Percentiles rank a stretch among this genome's conserved stretches.
Conservation (phyloP, 1,284 basidiomycete species). For the Trametes sp. region DNA sequence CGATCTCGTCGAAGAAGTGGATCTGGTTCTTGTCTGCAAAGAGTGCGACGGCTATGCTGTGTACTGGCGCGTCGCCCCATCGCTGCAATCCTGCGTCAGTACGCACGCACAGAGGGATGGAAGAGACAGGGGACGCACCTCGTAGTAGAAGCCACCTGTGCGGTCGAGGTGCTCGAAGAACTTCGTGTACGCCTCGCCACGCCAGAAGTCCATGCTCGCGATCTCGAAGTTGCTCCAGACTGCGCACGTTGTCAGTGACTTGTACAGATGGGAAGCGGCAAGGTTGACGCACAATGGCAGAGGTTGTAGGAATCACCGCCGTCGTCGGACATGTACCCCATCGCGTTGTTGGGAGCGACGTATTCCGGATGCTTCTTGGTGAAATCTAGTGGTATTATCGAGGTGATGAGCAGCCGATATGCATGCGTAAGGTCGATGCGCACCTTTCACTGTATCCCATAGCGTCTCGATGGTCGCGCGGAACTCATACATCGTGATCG, state of each 20-base stretch:
- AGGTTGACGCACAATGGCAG: conserved; percentile 67
- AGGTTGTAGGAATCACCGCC: conserved; percentile 71
- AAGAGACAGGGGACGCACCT: conserved; percentile 50
- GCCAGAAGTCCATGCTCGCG: conserved; percentile 69
- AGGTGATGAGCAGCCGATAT: not conserved
- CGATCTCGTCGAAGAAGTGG: conserved; percentile 74
- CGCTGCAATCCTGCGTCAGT: conserved; percentile 44
- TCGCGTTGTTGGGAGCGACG: conserved; percentile 69
- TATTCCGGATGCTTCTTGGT: conserved; percentile 65
- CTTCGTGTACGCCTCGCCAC: conserved; percentile 67
- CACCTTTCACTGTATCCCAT: conserved; percentile 67
- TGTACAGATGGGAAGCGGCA: not conserved
- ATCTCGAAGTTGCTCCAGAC: conserved; percentile 87
- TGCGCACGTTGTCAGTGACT: conserved; percentile 30
- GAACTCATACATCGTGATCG: conserved; percentile 81
- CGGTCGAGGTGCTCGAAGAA: conserved; percentile 80
- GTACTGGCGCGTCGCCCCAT: conserved; percentile 86
- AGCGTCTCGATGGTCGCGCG: conserved; percentile 77
- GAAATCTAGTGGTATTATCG: conserved; percentile 58
- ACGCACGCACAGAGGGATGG: not conserved
- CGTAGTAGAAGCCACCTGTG: conserved; percentile 82
- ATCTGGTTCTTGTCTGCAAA: conserved; percentile 69
- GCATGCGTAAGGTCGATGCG: not conserved
- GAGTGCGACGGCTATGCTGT: conserved; percentile 75
- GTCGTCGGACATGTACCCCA: conserved; percentile 75